Evolutionary conservation across 2,329 filamentous ascomycete species (phyloP), one percentile per base, ranked within the genome.

Genomic region (Eurotiales sp.): DNA sequence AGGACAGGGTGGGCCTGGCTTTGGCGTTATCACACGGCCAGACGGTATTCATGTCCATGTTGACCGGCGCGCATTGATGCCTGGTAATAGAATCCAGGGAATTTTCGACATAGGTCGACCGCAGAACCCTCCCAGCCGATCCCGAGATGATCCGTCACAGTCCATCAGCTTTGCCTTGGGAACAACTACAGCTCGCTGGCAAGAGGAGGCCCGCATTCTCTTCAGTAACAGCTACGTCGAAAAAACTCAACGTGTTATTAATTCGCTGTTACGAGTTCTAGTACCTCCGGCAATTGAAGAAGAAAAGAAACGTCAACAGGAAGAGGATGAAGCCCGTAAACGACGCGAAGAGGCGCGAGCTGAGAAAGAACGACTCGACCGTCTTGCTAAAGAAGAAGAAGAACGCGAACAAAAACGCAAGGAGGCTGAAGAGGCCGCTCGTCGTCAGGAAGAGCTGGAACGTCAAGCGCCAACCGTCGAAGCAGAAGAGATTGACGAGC

Each of bases 171-270:
- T 97, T 66, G 74, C 78, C 17, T 78, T 89, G 8, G 81, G 83
- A 32, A 77, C 82, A 8, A 97, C 93, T 1, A 76, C 80, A 50
- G 78, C 80, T 48, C 85, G 93, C 55, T 99, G 95, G 86, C 83
- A 88, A 64, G 90, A 96, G 64, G 95, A 97, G 68, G 86, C 90
- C 8, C 85, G 86, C 56, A 84, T 99, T 67, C 78, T 97, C 0
- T 97, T 93, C 68, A 87, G 88, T 22, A 71, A 76, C 19, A 77
- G 73, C 44, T 80, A 85, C 47, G 65, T 81, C 3, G 90, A 96
- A 44, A 87, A 87, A 64, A 80, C 84, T 2, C 77, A 81, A 54
- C 81, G 82, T 48, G 77, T 95, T 14, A 72, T 85, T 56, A 85
- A 82, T 58, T 79, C 83, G 2, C 80, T 99, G 22, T 75, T 90